A percentile compares a stretch with the other conserved stretches of the same genome.
phyloP scores from a whole-genome alignment of 192 early-diverging fungal species.

The Phycomyces blakesleeanus region DNA sequence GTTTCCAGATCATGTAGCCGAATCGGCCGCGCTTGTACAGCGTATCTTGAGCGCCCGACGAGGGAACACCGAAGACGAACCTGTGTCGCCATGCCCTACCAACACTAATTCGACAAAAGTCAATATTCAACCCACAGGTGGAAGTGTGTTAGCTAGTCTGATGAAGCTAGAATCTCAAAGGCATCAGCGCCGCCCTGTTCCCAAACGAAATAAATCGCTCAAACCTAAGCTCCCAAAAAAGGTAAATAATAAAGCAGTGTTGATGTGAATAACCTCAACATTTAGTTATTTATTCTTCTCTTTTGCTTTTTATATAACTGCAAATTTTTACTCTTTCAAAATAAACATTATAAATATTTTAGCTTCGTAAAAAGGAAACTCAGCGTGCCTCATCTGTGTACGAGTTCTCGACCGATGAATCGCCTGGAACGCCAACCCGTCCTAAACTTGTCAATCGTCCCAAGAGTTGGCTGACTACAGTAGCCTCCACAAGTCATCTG shows the following conservation, averaged over 20 bases:
- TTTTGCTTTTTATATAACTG: no score
- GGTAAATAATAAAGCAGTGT: conserved; percentile 9
- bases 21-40: conserved; percentile 29
- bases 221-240: conserved; percentile 1
- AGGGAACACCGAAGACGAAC: neutral
- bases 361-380: neutral
- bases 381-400: neutral
- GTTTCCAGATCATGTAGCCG: conserved; percentile 29
- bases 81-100: neutral
- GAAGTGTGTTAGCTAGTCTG: conserved; percentile 26
- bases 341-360: neutral
- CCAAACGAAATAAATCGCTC: neutral
- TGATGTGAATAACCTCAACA: no score
- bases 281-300: no score
- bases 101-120: neutral
- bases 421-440: neutral
- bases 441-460: conserved; percentile 18
- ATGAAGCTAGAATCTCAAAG: conserved; percentile 34
- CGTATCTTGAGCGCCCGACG: conserved; percentile 18
- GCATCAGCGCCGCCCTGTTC: neutral
- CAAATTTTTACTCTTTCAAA: neutral
- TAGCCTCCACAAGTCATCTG: conserved; percentile 21
- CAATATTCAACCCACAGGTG: conserved; percentile 4
- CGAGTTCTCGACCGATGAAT: neutral
- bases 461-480: conserved; percentile 19